phyloP scores from a whole-genome alignment of 306 rosid genomes.

The Canavalia ensiformis region DNA sequence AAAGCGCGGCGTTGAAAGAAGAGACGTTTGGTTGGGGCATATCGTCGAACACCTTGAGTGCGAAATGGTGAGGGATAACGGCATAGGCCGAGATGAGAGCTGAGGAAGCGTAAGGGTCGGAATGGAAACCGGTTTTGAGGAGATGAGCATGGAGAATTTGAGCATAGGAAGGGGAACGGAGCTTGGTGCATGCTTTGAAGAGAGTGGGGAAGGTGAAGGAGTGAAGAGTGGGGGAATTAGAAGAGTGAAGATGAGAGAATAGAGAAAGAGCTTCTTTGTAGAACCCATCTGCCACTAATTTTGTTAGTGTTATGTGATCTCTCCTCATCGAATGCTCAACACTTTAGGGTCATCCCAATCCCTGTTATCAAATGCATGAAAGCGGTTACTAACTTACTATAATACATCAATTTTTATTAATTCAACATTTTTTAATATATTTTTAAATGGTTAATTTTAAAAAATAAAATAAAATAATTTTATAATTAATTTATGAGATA shows the following conservation, averaged over 20 bases:
- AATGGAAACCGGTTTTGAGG: constrained; percentile 65
- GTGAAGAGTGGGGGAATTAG: constrained; percentile 49
- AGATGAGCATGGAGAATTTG: constrained; percentile 67
- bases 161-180: constrained; percentile 46
- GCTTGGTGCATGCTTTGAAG: constrained; percentile 78
- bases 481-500: too few relatives aligned
- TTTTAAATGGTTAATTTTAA: too few relatives aligned
- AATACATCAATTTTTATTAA: too few relatives aligned
- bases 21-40: constrained; percentile 66
- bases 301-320: constrained; percentile 41
- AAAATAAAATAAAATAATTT: too few relatives aligned
- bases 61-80: constrained; percentile 44
- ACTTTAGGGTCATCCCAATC: neutral
- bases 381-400: too few relatives aligned
- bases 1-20: constrained; percentile 63
- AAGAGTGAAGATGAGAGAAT: constrained; percentile 54
- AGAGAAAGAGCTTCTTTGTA: constrained; percentile 64
- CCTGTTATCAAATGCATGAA: neutral
- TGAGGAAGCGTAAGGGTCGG: constrained; percentile 64
- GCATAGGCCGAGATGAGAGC: constrained; percentile 61
- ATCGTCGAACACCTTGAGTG: constrained; percentile 66
- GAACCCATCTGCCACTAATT: constrained; percentile 66
- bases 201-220: constrained; percentile 73
- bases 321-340: constrained; percentile 57
- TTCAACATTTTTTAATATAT: too few relatives aligned